Evolutionary conservation across 768 basidiomycete species (phyloP), one percentile per base, ranked within the genome.

Genomic region (Coprinellus aureogranulatus): DNA sequence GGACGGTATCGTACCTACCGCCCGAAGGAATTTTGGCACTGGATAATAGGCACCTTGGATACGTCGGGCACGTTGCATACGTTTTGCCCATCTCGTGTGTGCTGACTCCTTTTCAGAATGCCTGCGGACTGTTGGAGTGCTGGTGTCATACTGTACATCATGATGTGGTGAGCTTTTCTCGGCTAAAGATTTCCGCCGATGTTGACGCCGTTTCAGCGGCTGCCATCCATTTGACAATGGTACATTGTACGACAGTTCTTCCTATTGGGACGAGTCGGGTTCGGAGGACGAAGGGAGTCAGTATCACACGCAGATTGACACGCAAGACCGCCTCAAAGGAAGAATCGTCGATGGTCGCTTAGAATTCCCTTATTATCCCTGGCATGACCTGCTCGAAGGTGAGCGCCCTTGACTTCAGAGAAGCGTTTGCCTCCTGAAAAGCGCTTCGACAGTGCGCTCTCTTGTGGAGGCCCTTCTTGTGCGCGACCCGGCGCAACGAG

Each of bases 51-150:
- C 77, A 89, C 57, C 70, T 89, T 42, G 84, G 88, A 51, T 92
- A 91, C 62, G 70, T 78, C 27, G 81, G 81, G 82, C 80, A 64
- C 37, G 61, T 27, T 42, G 37, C n/a, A 37, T 39, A 34, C n/a
- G 26, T 12, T 27, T 20, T 23, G 12, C 40, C 16, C 34, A 22
- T 20, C 31, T n/a, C n/a, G 26, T 39, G 23, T 34, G 20, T 22
- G 44, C 54, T 30, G n/a, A 20, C 20, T 8, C 44, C 18, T 27
- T 42, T 40, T 44, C 70, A 90, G 90, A 20, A 88, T 92, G 87
- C 89, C 90, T n/a, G 81, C 90, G 2, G 92, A 94, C 69, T 93
- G 91, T 64, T 94, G 92, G 92, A 92, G 91, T 62, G 82, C 88
- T 12, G 92, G 92, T 4, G 81, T 92, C 4, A 85, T 90, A 53